phyloP scores from a whole-genome alignment of 2,329 filamentous ascomycete species.

The Sarocladium brachiariae region DNA sequence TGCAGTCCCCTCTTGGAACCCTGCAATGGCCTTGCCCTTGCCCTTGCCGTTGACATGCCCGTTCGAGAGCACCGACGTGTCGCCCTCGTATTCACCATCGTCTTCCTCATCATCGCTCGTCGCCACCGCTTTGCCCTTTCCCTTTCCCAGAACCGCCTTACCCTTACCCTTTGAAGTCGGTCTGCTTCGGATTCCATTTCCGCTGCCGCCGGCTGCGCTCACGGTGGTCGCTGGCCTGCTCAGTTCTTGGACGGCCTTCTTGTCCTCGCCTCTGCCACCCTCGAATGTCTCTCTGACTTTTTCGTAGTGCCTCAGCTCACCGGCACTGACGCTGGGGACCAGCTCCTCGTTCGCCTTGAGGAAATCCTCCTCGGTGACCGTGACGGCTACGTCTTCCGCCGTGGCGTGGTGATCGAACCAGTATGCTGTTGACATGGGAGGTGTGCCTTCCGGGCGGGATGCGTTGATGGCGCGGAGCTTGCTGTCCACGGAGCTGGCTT shows the following conservation, averaged over 20 bases:
- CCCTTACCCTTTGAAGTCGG: slow-evolving; percentile 27
- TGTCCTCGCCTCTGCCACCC: slow-evolving; percentile 39
- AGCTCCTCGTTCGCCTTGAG: slow-evolving; percentile 50
- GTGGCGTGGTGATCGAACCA: slow-evolving; percentile 93
- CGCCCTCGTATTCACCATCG: slow-evolving; percentile 23
- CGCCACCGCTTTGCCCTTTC: slow-evolving; percentile 26
- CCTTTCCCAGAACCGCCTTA: slow-evolving; percentile 23
- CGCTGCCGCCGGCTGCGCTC: not conserved
- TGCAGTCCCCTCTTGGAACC: slow-evolving; percentile 46
- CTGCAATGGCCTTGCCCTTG: slow-evolving; percentile 48
- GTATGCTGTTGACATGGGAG: slow-evolving; percentile 72
- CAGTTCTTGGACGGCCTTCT: slow-evolving; percentile 19
- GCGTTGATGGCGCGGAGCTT: slow-evolving; percentile 69
- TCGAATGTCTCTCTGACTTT: slow-evolving; percentile 78
- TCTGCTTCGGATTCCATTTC: slow-evolving; percentile 28
- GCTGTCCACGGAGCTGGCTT: slow-evolving; percentile 74
- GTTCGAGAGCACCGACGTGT: slow-evolving; percentile 23
- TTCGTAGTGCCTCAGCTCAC: slow-evolving; percentile 89
- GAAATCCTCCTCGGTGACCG: slow-evolving; percentile 88
- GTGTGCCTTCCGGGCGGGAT: slow-evolving; percentile 21
- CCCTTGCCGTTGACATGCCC: slow-evolving; percentile 32
- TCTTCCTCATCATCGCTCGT: slow-evolving; percentile 27
- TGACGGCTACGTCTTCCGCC: slow-evolving; percentile 74
- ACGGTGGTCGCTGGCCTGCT: not conserved
- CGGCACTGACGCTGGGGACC: slow-evolving; percentile 86